phyloP scores from a whole-genome alignment of 2,329 filamentous ascomycete species.

The Colletotrichum shisoi region DNA sequence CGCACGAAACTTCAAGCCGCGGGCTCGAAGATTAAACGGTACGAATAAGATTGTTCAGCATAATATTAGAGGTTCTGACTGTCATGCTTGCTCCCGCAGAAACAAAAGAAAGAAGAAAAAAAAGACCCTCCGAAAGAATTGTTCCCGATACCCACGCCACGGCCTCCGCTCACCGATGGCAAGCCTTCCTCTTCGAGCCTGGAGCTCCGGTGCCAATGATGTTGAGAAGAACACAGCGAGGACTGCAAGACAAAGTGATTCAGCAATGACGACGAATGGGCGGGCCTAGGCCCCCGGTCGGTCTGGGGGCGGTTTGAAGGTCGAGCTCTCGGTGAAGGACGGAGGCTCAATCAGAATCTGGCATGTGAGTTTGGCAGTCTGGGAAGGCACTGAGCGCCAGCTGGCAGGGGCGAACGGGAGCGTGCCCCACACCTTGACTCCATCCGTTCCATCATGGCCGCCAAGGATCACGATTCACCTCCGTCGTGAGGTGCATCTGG shows the following conservation, averaged over 20 bases:
- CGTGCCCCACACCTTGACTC: slow-evolving; percentile 20
- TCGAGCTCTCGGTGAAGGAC: slow-evolving; percentile 24
- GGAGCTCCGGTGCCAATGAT: not conserved
- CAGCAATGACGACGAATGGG: slow-evolving; percentile 27
- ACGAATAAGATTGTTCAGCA: too few species aligned
- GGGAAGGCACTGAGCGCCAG: slow-evolving; percentile 19
- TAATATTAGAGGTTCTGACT: too few species aligned
- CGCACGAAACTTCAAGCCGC: too few species aligned
- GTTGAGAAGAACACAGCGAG: not conserved
- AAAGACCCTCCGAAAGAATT: too few species aligned
- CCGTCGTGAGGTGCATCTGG: not conserved
- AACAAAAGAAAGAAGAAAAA: too few species aligned
- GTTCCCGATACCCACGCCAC: too few species aligned
- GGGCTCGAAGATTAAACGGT: too few species aligned
- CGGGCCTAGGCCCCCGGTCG: slow-evolving; percentile 21
- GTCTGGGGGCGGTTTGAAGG: slow-evolving; percentile 4
- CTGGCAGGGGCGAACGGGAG: slow-evolving; percentile 4
- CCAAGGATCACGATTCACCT: slow-evolving; percentile 17
- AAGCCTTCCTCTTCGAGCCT: not conserved
- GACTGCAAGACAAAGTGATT: not conserved
- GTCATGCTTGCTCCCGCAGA: too few species aligned
- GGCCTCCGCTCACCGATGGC: not conserved
- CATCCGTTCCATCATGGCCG: slow-evolving; percentile 23
- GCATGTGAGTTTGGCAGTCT: slow-evolving; percentile 13
- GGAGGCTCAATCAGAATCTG: not conserved